phyloP scores from a whole-genome alignment of 1,139 yeast genomes.

The Taphrina pruni region DNA sequence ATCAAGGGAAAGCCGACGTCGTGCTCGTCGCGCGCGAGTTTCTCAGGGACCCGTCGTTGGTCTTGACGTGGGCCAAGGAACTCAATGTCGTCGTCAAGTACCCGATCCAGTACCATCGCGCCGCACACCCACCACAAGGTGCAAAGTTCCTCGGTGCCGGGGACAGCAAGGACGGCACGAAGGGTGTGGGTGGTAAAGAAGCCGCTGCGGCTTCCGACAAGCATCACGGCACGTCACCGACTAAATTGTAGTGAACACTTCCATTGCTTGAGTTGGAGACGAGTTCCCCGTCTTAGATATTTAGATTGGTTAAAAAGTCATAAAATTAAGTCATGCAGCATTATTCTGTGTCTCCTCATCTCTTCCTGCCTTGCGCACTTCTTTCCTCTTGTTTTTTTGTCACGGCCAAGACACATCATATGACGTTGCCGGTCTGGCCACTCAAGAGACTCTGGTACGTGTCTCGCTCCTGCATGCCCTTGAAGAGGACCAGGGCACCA shows the following conservation, averaged over 20 bases:
- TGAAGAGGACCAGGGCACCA: conserved; percentile 23
- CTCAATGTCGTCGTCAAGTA: conserved; percentile 56
- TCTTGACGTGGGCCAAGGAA: conserved; percentile 60
- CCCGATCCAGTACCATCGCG: conserved; percentile 55
- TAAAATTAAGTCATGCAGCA: neutral
- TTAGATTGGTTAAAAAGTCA: conserved; percentile 1
- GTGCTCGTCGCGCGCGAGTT: conserved; percentile 58
- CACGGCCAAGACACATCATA: neutral
- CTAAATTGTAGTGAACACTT: neutral
- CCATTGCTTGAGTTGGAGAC: too few species aligned
- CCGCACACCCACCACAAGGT: conserved; percentile 40
- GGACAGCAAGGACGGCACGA: conserved; percentile 6
- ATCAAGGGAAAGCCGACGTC: conserved; percentile 57
- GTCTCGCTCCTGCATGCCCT: conserved; percentile 30
- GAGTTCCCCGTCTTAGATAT: neutral
- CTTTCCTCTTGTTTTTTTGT: neutral
- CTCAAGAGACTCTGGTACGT: conserved; percentile 27
- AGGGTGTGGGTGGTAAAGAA: conserved; percentile 28
- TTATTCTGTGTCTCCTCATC: neutral
- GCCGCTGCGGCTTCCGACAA: conserved; percentile 29
- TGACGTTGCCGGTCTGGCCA: conserved; percentile 27
- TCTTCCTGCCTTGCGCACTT: neutral
- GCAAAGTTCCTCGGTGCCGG: conserved; percentile 35
- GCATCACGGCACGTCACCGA: conserved; percentile 26
- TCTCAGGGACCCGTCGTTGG: conserved; percentile 60